Evolutionary conservation across 768 basidiomycete genomes (phyloP).

Genomic region (Rhizopogon vesiculosus): DNA sequence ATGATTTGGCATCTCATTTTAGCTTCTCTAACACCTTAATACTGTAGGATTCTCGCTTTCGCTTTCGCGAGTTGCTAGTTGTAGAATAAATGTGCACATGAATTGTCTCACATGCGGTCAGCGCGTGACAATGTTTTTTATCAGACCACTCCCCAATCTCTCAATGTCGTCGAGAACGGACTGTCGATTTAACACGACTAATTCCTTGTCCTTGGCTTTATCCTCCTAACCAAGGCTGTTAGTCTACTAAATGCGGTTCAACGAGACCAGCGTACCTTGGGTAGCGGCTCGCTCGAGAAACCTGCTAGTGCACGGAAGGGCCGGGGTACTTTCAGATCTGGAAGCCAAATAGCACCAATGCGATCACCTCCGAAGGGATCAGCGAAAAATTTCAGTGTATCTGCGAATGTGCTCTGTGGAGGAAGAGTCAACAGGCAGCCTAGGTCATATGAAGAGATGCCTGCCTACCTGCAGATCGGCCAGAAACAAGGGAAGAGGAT

Average conservation of each 20-base stretch:
- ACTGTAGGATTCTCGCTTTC: neutral
- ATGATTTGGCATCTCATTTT: neutral
- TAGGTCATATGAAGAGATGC: constrained; percentile 9
- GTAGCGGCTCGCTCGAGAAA: constrained; percentile 63
- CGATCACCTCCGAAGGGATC: constrained; percentile 75
- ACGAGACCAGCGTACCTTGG: constrained; percentile 22
- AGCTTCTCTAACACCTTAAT: neutral
- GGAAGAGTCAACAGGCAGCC: constrained; percentile 1
- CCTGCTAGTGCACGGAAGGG: constrained; percentile 80
- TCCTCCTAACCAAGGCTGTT: constrained; percentile 13
- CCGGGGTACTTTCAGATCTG: constrained; percentile 52
- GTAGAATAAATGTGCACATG: neutral
- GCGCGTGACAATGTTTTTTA: constrained; percentile 40
- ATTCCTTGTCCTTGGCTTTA: constrained; percentile 47
- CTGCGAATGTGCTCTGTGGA: constrained; percentile 60
- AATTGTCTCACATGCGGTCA: constrained; percentile 2
- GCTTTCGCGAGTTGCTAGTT: neutral
- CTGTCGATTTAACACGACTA: constrained; percentile 62
- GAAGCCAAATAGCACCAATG: constrained; percentile 88
- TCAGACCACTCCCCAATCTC: constrained; percentile 65
- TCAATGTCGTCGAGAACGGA: constrained; percentile 72
- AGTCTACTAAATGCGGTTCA: neutral
- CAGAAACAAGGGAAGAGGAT: constrained; percentile 67
- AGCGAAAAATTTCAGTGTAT: constrained; percentile 79
- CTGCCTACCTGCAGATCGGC: constrained; percentile 64